Percentiles rank a stretch among this genome's conserved stretches.
Evolutionary conservation across 305 asterid species (phyloP).

Genomic region (Solanum hybrid): DNA sequence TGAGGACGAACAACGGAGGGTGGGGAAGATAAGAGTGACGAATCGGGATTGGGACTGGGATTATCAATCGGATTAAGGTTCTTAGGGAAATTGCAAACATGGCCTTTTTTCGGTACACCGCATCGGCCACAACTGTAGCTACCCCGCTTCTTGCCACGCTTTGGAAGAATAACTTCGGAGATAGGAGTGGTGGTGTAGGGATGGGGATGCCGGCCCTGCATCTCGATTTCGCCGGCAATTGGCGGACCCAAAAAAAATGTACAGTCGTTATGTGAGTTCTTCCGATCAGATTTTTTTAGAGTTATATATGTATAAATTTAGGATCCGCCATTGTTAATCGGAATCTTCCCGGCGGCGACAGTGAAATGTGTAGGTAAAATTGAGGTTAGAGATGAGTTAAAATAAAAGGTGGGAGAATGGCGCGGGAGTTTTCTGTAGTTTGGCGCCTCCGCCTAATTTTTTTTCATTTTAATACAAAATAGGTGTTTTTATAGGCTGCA

Average conservation of each 20-base stretch:
- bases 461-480: neutral
- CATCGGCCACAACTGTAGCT: constrained; percentile 88
- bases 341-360: neutral
- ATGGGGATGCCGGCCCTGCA: constrained; percentile 66
- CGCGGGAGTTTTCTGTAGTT: constrained; percentile 5
- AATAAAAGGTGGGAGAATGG: neutral
- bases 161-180: constrained; percentile 36
- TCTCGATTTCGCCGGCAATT: constrained; percentile 4
- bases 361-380: neutral
- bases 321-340: neutral
- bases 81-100: constrained; percentile 32
- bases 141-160: constrained; percentile 68
- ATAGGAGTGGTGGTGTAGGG: constrained; percentile 41
- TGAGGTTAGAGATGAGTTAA: neutral
- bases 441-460: neutral
- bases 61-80: constrained; percentile 23
- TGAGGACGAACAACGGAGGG: constrained; percentile 23
- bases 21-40: constrained; percentile 7
- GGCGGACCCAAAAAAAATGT: neutral
- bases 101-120: constrained; percentile 84
- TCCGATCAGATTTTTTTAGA: neutral
- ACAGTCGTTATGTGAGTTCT: neutral
- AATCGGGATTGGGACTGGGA: neutral
- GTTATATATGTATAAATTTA: neutral
- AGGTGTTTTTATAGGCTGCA: neutral